These are phyloP conservation scores for Starmerella ratchasimensis DNA, from an alignment of 805 yeast species.

Conservation along the genomic window DNA sequence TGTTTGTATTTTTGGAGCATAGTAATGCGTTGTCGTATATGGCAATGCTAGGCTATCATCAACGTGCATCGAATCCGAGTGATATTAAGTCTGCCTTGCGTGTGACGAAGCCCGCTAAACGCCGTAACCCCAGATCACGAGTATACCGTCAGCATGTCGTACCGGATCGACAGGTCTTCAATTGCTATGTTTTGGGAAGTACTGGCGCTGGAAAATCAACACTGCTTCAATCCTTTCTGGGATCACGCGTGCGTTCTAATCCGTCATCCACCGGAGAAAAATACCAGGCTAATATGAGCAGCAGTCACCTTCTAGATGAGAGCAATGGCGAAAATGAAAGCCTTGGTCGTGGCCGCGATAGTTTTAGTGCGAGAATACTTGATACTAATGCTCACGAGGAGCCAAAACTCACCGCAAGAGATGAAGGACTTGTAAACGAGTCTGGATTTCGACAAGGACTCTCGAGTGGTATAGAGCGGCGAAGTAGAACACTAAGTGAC, in stretches of 20 bases:
- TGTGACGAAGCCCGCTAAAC: constrained; percentile 68
- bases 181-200: constrained; percentile 77
- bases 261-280: not conserved
- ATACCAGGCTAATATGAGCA: too few species aligned
- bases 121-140: constrained; percentile 51
- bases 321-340: too few species aligned
- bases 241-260: too few species aligned
- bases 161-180: constrained; percentile 76
- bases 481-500: too few species aligned
- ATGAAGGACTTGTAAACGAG: too few species aligned
- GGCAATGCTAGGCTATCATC: constrained; percentile 79
- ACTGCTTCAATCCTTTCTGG: constrained; percentile 61
- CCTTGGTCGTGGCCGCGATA: too few species aligned
- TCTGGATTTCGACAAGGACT: too few species aligned
- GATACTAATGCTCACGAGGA: not conserved
- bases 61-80: constrained; percentile 17
- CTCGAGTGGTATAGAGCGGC: too few species aligned
- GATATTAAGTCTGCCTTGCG: constrained; percentile 43
- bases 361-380: too few species aligned
- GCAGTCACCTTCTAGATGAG: too few species aligned
- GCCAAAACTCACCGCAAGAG: not conserved
- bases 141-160: constrained; percentile 51
- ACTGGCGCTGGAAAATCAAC: constrained; percentile 81
- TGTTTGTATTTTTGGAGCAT: constrained; percentile 81
- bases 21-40: constrained; percentile 74